A percentile compares a stretch with the other conserved stretches of the same genome.
phyloP scores from a whole-genome alignment of 2,329 filamentous ascomycete genomes.

The Neofusicoccum sp. region DNA sequence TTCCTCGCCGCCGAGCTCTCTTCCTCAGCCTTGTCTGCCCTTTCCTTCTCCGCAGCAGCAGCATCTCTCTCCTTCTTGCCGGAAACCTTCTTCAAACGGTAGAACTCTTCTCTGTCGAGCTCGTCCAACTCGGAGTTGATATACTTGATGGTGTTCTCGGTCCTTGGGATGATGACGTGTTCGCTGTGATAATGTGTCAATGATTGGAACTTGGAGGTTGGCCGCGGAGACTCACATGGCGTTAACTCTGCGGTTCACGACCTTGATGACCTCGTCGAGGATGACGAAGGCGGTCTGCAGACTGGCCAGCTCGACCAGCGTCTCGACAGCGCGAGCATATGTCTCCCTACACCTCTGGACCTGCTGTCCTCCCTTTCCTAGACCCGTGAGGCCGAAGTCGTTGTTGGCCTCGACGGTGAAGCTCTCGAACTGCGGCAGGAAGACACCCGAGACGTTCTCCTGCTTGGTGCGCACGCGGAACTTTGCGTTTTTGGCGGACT shows the following conservation, averaged over 20 bases:
- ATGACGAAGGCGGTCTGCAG: slow-evolving; percentile 98
- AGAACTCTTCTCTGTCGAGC: slow-evolving; percentile 96
- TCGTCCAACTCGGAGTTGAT: slow-evolving; percentile 99
- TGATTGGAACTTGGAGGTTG: background rate
- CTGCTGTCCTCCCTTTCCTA: slow-evolving; percentile 96
- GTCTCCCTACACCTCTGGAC: slow-evolving; percentile 94
- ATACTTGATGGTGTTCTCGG: slow-evolving; percentile 99
- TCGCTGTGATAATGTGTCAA: slow-evolving; percentile 52
- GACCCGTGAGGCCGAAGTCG: slow-evolving; percentile 91
- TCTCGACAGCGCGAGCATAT: slow-evolving; percentile 93
- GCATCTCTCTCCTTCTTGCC: slow-evolving; percentile 62
- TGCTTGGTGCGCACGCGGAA: slow-evolving; percentile 94
- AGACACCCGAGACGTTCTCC: slow-evolving; percentile 96
- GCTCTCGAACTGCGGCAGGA: slow-evolving; percentile 90
- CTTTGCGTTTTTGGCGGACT: slow-evolving; percentile 87
- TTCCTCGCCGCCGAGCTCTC: slow-evolving; percentile 18
- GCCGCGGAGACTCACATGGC: slow-evolving; percentile 67
- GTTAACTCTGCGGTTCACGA: slow-evolving; percentile 96
- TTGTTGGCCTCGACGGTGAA: slow-evolving; percentile 85
- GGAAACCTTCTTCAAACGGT: slow-evolving; percentile 90
- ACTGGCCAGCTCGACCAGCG: slow-evolving; percentile 89
- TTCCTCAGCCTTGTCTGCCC: slow-evolving; percentile 40
- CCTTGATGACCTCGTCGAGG: slow-evolving; percentile 97
- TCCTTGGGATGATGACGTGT: slow-evolving; percentile 94
- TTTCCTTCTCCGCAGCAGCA: slow-evolving; percentile 42